Evolutionary conservation across 2,329 filamentous ascomycete genomes (phyloP).

Genomic region (Apiospora aurea): DNA sequence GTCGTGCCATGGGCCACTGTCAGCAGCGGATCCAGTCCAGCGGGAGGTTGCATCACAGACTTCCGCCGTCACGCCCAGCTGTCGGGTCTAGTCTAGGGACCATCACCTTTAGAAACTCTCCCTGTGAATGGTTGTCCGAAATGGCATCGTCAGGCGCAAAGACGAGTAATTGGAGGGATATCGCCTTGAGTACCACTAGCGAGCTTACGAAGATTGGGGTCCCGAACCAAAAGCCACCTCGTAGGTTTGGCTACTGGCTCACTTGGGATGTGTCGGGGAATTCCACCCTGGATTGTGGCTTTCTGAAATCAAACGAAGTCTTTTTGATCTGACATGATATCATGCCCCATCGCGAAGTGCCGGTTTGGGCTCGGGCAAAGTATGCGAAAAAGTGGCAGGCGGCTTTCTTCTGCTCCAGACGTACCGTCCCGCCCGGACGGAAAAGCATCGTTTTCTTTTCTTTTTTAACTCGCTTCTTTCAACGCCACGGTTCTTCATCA

Average conservation of each 20-base stretch:
- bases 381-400: neutral
- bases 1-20: neutral
- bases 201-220: neutral
- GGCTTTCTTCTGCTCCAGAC: neutral
- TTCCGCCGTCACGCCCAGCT: conserved; percentile 11
- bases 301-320: neutral
- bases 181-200: conserved; percentile 14
- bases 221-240: neutral
- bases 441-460: neutral
- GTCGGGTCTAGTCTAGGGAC: neutral
- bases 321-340: conserved; percentile 11
- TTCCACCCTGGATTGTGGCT: neutral
- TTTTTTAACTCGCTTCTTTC: no score
- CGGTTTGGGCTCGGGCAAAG: neutral
- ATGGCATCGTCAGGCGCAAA: conserved; percentile 19
- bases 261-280: neutral
- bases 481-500: neutral
- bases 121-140: neutral
- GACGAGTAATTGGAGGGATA: conserved; percentile 13
- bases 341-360: neutral
- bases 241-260: neutral
- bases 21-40: neutral
- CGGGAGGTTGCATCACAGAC: conserved; percentile 2
- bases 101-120: conserved; percentile 8
- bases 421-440: conserved; percentile 1